Base-by-base conservation (phyloP, 139 green algal species). In the Micractinium conductrix region DNA sequence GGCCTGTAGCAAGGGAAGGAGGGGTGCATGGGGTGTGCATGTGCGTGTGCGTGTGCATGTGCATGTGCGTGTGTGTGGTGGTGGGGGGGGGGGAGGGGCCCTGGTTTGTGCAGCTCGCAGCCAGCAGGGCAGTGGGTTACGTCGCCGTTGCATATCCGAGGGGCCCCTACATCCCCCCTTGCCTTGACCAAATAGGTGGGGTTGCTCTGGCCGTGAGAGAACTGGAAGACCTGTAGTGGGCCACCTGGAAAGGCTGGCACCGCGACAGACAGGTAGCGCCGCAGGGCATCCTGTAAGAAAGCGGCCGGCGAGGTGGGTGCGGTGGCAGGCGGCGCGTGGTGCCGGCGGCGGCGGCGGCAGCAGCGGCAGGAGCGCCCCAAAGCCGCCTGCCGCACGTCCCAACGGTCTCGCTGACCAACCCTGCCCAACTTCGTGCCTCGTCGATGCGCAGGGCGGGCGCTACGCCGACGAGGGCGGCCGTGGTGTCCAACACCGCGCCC, bases 121-220 rank as follows among this genome's bases (percentile, higher is more conserved):
- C 53, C 2, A 30, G 53, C 53, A 22, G 19, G 26, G 53, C 53
- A 62, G 53, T 16, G 48, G 48, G 19, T 28, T 21, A 16, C 8
- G 8, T 14, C 2, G 53, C 19, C 53, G 10, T n/a, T n/a, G n/a
- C n/a, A n/a, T n/a, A n/a, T n/a, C n/a, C n/a, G n/a, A n/a, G n/a
- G n/a, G n/a, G n/a, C n/a, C n/a, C n/a, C n/a, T n/a, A n/a, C n/a
- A n/a, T n/a, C n/a, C n/a, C n/a, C n/a, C n/a, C 53, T 9, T 16
- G 93, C 90, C 81, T 96, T 85, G 65, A 99, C 30, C 26, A 99
- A 83, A 83, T 97, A 99, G 0, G 97, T 99, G 10, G 97, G 97
- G 84, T 99, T 99, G 81, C 83, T 94, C 89, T 99, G 96, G 28
- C 96, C 95, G 84, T 99, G 95, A 0, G 43, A 83, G 78, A 99